Base-by-base conservation (phyloP, 768 basidiomycete species). In the Hemileccinum rubropunctum region DNA sequence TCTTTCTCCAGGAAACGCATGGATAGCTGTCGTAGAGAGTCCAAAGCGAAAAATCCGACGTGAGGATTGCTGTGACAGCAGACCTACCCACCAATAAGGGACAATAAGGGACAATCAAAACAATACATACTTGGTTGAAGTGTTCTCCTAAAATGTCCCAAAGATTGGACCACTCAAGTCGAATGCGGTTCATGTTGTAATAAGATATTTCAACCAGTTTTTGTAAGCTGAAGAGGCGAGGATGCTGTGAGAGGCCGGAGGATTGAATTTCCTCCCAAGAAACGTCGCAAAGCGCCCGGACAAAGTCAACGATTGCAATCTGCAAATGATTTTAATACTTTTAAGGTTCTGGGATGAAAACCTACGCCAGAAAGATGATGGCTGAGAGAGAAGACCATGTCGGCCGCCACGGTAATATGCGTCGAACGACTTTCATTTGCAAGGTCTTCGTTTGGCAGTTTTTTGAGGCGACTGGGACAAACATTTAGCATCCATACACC, bases 181-280 rank as follows among this genome's bases (percentile, higher is more conserved):
- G 91, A 63, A 99, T 98, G 42, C 97, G 87, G 54, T 77, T 86
- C 97, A 99, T 99, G 71, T 99, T 99, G 73, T 99, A 99, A 69
- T 99, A 99, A 9, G 95, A 97, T 48, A 99, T 98, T 65, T 99
- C 97, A 35, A 98, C 95, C 32, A 99, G 76, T 71, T 98, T 99
- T 69, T 98, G 95, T 49, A 99, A 72, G 68, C 95, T 95, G 78
- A 98, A 99, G 49, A 98, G 75, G 21, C 97, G 84, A 1, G 97
- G 95, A 65, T 93, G 88, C 53, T 95, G 87, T 3, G 95, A 95
- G 26, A 93, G 72, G 15, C 94, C 94, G 0, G 97, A 98, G 1
- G 94, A 95, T 67, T 97, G 93, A 33, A 99, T 99, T 71, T 99
- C 97, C 67, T 98, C 93, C 95, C 95, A 98, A 34, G 97, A 99